A percentile compares a stretch with the other conserved stretches of the same genome.
Evolutionary conservation across 1,284 basidiomycete species (phyloP).

Genomic region (Sporisorium graminicola): DNA sequence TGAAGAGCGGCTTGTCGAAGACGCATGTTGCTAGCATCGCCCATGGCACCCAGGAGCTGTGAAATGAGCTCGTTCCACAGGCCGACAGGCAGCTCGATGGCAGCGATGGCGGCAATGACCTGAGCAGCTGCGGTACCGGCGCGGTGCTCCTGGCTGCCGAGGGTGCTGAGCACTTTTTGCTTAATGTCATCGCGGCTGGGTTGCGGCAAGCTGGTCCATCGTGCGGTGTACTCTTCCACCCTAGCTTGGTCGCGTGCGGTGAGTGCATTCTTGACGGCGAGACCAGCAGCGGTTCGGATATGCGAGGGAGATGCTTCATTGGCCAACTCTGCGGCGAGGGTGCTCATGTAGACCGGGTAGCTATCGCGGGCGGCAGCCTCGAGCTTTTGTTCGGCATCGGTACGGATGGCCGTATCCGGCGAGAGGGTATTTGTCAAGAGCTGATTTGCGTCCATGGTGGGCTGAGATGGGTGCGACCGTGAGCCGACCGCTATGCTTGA

Average conservation of each 20-base stretch:
- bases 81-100: slow-evolving; percentile 87
- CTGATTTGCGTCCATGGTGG: slow-evolving; percentile 67
- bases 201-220: slow-evolving; percentile 82
- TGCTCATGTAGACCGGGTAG: slow-evolving; percentile 65
- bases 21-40: slow-evolving; percentile 80
- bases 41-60: slow-evolving; percentile 86
- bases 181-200: slow-evolving; percentile 86
- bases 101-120: slow-evolving; percentile 91
- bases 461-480: neutral
- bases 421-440: slow-evolving; percentile 68
- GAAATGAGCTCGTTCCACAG: slow-evolving; percentile 93
- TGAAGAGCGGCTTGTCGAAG: slow-evolving; percentile 90
- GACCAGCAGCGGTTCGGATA: slow-evolving; percentile 91
- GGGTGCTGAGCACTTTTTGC: slow-evolving; percentile 83
- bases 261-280: slow-evolving; percentile 96
- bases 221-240: slow-evolving; percentile 60
- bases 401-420: slow-evolving; percentile 62
- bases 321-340: slow-evolving; percentile 64
- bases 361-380: slow-evolving; percentile 65
- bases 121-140: slow-evolving; percentile 91
- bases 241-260: slow-evolving; percentile 84
- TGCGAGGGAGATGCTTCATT: slow-evolving; percentile 72
- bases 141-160: slow-evolving; percentile 80
- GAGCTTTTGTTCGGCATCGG: slow-evolving; percentile 67
- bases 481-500: slow-evolving; percentile 4